phyloP scores from a whole-genome alignment of 2,329 filamentous ascomycete species.

The Xylaria sp. region DNA sequence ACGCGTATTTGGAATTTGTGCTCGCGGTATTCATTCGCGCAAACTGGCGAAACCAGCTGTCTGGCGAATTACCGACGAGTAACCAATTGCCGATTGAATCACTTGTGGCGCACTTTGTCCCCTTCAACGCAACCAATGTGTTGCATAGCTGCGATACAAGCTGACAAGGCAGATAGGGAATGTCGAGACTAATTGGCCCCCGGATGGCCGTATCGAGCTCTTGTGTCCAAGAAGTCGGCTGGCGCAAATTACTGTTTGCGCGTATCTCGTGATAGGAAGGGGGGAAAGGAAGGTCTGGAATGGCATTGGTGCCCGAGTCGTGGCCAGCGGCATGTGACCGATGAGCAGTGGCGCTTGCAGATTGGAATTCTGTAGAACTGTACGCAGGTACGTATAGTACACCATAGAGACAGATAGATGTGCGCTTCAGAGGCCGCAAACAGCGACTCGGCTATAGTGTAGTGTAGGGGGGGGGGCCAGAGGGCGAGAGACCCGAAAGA shows the following conservation, averaged over 20 bases:
- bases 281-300: constrained; percentile 22
- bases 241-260: constrained; percentile 34
- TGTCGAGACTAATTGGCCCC: constrained; percentile 22
- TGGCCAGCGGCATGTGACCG: constrained; percentile 38
- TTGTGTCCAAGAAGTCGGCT: constrained; percentile 22
- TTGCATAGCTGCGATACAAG: constrained; percentile 19
- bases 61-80: background rate
- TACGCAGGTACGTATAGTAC: background rate
- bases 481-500: constrained; percentile 14
- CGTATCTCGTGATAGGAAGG: constrained; percentile 27
- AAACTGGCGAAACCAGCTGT: background rate
- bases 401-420: background rate
- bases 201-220: constrained; percentile 13
- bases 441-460: constrained; percentile 30
- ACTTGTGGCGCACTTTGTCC: constrained; percentile 18
- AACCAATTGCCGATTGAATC: constrained; percentile 19
- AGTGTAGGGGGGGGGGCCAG: constrained; percentile 26
- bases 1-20: constrained; percentile 2
- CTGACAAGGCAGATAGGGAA: background rate
- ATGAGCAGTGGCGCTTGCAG: constrained; percentile 37
- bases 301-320: constrained; percentile 36
- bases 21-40: background rate
- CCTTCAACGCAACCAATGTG: constrained; percentile 1
- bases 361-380: constrained; percentile 23
- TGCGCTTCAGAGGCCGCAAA: constrained; percentile 21